Base-by-base conservation (phyloP, 352 stramenopile species). In the Phytophthora fragariaefolia region DNA sequence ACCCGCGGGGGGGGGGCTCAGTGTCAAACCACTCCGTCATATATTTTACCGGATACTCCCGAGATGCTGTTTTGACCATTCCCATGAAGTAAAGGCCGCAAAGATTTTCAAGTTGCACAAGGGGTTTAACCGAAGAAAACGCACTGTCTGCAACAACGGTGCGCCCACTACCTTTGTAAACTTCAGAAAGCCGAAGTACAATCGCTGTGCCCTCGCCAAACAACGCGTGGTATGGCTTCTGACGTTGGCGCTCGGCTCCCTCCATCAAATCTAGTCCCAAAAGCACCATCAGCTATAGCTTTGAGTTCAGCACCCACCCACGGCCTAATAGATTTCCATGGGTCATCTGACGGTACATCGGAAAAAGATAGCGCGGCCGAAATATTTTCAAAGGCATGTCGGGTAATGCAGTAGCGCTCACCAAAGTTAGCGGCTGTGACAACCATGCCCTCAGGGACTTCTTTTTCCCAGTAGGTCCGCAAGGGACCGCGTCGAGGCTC, bases 101-200 rank as follows among this genome's bases (percentile, higher is more conserved):
- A 6, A 50, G 9, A 2, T 34, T 2, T 22, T 50, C 43, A 8
- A 26, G 6, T n/a, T 50, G 4, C 43, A 32, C 22, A 9, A 50
- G 18, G 6, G 6, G 17, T 34, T 50, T 50, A 5, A 34, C 22
- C 27, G 6, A 60, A 8, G 38, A 6, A 32, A 60, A 60, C 5
- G 42, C 54, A 26, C 42, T 53, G 18, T 54, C 54, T 6, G 18
- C 54, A 10, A 62, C 42, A 6, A 62, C 12, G 1, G 54, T 62
- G 4, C 54, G 26, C 5, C n/a, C 27, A 34, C 13, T 54, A 17
- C 54, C 54, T 47, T 43, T n/a, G n/a, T n/a, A n/a, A n/a, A n/a
- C n/a, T n/a, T n/a, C n/a, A n/a, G n/a, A n/a, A n/a, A n/a, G n/a
- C 6, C 54, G 18, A 6, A 47, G 22, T 6, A 40, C n/a, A 28